These are phyloP conservation scores for Penicillium dipodomyicola DNA, from an alignment of 495 filamentous ascomycete genomes.

Conservation along the genomic window DNA sequence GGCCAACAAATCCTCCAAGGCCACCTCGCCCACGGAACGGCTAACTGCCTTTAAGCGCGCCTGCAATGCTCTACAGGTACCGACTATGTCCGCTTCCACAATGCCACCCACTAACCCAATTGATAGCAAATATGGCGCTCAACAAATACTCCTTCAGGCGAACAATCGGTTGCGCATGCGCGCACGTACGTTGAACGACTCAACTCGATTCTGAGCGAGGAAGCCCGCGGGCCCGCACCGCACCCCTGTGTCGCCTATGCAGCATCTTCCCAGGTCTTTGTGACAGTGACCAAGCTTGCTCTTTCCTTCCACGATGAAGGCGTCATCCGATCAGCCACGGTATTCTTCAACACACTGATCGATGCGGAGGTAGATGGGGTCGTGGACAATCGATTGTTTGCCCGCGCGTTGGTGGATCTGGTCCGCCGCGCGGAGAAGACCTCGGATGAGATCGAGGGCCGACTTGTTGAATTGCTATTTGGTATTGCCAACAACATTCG, in stretches of 20 bases:
- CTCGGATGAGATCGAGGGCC: slow-evolving; percentile 73
- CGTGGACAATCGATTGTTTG: slow-evolving; percentile 78
- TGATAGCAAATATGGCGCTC: slow-evolving; percentile 77
- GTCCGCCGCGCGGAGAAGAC: slow-evolving; percentile 55
- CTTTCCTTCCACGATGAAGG: slow-evolving; percentile 72
- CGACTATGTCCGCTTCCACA: slow-evolving; percentile 3
- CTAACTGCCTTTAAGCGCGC: slow-evolving; percentile 85
- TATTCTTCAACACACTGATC: slow-evolving; percentile 82
- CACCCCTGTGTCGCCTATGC: slow-evolving; percentile 87
- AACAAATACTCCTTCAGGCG: slow-evolving; percentile 50
- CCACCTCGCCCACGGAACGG: slow-evolving; percentile 78
- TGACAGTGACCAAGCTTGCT: slow-evolving; percentile 81
- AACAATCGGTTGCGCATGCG: slow-evolving; percentile 49
- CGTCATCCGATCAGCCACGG: slow-evolving; percentile 76
- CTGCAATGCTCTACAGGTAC: slow-evolving; percentile 80
- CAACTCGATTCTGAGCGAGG: slow-evolving; percentile 78
- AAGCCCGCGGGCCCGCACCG: slow-evolving; percentile 79
- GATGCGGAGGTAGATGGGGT: slow-evolving; percentile 96
- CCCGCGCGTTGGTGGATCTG: slow-evolving; percentile 76
- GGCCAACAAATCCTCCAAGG: slow-evolving; percentile 58
- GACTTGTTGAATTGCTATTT: slow-evolving; percentile 88
- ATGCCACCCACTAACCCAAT: slow-evolving; percentile 15
- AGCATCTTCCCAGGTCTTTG: slow-evolving; percentile 79
- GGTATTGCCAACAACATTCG: slow-evolving; percentile 93
- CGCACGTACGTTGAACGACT: slow-evolving; percentile 62